Evolutionary conservation across 345 rosid genomes (phyloP), one percentile per base, ranked within the genome.

Genomic region (Aegle marmelos): DNA sequence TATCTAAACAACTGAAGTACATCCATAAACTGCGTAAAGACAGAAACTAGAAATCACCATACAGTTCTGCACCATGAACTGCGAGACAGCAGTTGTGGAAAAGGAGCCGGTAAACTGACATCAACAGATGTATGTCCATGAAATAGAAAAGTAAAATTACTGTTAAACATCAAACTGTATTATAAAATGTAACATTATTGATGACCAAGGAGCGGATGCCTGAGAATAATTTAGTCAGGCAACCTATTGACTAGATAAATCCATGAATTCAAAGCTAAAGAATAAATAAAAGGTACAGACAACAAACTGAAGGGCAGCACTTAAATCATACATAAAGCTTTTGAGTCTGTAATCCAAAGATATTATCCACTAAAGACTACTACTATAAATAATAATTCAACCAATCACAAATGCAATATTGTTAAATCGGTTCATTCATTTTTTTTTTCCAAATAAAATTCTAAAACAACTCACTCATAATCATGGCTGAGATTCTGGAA

Each of bases 401-500:
- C n/a, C 68, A 70, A 66, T 65, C 3, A 8, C 33, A 9, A 34
- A 48, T 50, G 73, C 70, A 72, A 70, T 39, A 13, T 16, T 31
- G 72, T 65, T 68, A 59, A 65, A 78, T 72, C 34, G 39, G 73
- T n/a, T 65, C 53, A 74, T 1, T 57, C 21, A 76, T 37, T 78
- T 60, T 63, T 41, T 70, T 25, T 58, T 63, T 70, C 73, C 65
- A 70, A 69, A 39, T 19, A 60, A 69, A 79, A 54, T 24, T 58
- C 1, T 17, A 37, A 78, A 72, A 34, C 33, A 77, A 78, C 90
- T 87, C 89, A 97, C 99, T 88, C 91, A 88, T 97, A 97, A 77
- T 90, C 93, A 84, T 90, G 98, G 74, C 86, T 88, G 87, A 94
- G 86, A 78, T 76, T 92, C 90, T 93, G 90, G 64, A 97, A 97